Evolutionary conservation across 1,284 basidiomycete genomes (phyloP).

Genomic region (Rhizoctonia solani): DNA sequence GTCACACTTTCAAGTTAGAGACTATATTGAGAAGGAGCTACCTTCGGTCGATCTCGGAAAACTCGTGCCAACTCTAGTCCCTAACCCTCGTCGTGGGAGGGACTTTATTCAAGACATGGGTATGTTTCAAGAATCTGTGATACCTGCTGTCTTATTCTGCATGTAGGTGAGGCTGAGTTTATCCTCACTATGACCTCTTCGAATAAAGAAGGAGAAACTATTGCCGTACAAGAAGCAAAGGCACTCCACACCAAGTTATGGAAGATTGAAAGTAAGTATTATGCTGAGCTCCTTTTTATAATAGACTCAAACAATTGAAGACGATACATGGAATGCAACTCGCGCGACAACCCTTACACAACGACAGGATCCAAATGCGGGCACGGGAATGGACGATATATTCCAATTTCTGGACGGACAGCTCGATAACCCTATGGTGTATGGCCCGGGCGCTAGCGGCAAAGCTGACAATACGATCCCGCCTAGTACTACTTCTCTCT

Average conservation of each 20-base stretch:
- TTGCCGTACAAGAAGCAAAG: conserved; percentile 10
- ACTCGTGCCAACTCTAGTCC: conserved; percentile 5
- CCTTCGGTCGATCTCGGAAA: conserved; percentile 9
- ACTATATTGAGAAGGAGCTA: conserved; percentile 26
- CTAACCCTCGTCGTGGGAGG: conserved; percentile 5
- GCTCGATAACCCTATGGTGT: not conserved
- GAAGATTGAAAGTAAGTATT: conserved; percentile 28
- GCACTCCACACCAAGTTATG: conserved; percentile 21
- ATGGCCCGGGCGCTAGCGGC: conserved; percentile 1
- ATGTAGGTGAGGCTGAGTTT: conserved; percentile 22
- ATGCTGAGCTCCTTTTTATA: not conserved
- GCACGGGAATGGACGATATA: conserved; percentile 9
- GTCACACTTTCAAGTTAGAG: conserved; percentile 31
- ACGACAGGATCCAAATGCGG: conserved; percentile 16
- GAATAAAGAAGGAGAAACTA: conserved; percentile 9
- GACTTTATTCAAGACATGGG: conserved; percentile 24
- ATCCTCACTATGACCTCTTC: not conserved
- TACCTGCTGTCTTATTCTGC: not conserved
- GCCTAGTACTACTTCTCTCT: not conserved
- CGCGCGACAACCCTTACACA: conserved; percentile 7
- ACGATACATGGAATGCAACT: conserved; percentile 24
- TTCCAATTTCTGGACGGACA: conserved; percentile 6
- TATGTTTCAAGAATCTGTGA: not conserved
- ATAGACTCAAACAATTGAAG: not conserved
- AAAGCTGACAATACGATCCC: not conserved